Base-by-base conservation (phyloP, 306 rosid genomes). In the Psophocarpus tetragonolobus region DNA sequence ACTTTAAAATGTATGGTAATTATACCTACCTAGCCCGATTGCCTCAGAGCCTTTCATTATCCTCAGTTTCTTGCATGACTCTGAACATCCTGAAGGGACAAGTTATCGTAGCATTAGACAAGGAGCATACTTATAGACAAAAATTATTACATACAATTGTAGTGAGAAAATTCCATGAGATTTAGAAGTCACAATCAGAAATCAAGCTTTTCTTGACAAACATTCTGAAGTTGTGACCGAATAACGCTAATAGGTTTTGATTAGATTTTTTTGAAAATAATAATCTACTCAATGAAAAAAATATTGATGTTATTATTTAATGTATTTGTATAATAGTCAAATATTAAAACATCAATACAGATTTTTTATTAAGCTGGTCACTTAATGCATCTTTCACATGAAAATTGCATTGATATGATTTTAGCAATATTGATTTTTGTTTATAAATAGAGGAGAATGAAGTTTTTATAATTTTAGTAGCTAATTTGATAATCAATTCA, bases 1-100 rank as follows among this genome's bases (percentile, higher is more conserved):
- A n/a, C n/a, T n/a, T n/a, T n/a, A n/a, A n/a, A n/a, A n/a, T 24
- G 50, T 5, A 3, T 35, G 17, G n/a, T n/a, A 38, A 6, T 20
- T 2, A 39, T 23, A 65, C 21, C 2, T 67, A 67, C 73, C 73
- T 6, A 67, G 36, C 12, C 73, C 73, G 11, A 67, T 39, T 20
- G 73, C 73, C 36, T 67, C 73, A 23, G 73, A 39, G 54, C 73
- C 54, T 41, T 77, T 50, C 73, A 68, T 68, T 68, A 68, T 42
- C 57, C 57, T 26, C 1, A 68, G 57, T 68, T 39, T 68, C 73
- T 38, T 78, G 20, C 75, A 78, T 13, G 76, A 78, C 29, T 78
- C 82, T 56, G 76, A 78, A 78, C 82, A 78, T 78, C 38, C 82
- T 77, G 82, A 8, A 26, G 47, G 36, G 27, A 66, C 47, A 54